Evolutionary conservation across 2,329 filamentous ascomycete species (phyloP).

Genomic region (Aspergillus sclerotialis): DNA sequence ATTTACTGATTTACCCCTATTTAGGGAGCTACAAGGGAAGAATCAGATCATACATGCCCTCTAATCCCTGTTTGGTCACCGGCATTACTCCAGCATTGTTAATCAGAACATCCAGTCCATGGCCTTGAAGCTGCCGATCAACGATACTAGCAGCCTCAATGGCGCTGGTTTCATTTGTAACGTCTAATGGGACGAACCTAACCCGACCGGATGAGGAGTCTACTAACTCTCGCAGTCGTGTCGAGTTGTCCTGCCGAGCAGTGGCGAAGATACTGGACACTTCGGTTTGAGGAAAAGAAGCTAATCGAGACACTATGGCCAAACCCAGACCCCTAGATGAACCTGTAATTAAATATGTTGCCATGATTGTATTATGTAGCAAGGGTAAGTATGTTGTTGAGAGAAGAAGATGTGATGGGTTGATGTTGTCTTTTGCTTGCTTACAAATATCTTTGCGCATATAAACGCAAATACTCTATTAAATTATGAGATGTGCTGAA

Average conservation of each 20-base stretch:
- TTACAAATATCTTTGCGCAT: too few relatives aligned
- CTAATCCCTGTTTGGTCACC: conserved; percentile 7
- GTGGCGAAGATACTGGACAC: conserved; percentile 38
- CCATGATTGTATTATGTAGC: conserved; percentile 17
- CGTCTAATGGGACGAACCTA: conserved; percentile 30
- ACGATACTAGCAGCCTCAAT: conserved; percentile 27
- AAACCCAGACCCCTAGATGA: conserved; percentile 32
- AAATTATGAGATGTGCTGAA: too few relatives aligned
- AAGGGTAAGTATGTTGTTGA: neutral
- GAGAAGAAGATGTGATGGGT: neutral
- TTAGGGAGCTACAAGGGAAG: too few relatives aligned
- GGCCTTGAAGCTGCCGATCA: conserved; percentile 26
- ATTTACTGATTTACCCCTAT: too few relatives aligned
- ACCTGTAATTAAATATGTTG: conserved; percentile 33
- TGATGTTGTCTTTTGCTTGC: neutral
- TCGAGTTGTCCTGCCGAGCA: conserved; percentile 26
- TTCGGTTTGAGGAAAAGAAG: conserved; percentile 22
- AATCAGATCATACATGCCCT: conserved; percentile 21
- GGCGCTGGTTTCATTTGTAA: conserved; percentile 28
- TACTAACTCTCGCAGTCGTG: conserved; percentile 28
- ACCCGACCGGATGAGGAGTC: conserved; percentile 29
- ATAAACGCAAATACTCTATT: too few relatives aligned
- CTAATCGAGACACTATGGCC: conserved; percentile 23
- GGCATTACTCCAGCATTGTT: conserved; percentile 38
- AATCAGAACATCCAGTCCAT: conserved; percentile 41